Conservation (phyloP, 306 rosid species). For the Amphicarpaea edgeworthii region DNA sequence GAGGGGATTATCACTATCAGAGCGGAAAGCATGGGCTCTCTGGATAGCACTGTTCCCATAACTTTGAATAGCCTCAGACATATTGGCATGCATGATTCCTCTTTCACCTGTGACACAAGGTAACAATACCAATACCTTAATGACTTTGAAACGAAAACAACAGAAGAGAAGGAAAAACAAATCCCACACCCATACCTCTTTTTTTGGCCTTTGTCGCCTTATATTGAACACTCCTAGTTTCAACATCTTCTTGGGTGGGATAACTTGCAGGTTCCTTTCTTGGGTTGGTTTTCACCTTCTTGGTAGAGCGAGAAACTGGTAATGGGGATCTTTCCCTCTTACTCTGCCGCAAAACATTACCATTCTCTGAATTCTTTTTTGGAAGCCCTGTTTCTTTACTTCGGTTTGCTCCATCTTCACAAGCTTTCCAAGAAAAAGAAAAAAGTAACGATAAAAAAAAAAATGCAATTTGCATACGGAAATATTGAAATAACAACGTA, state of each 20-base stretch:
- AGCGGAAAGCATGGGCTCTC: neutral
- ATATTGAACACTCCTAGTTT: neutral
- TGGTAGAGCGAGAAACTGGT: neutral
- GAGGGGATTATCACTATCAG: neutral
- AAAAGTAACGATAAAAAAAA: too few species aligned
- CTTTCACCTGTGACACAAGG: neutral
- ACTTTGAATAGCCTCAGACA: neutral
- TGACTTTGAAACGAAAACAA: neutral
- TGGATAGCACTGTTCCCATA: neutral
- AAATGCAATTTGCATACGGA: neutral
- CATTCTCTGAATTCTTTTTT: neutral
- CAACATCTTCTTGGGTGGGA: neutral
- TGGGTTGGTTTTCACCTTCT: slow-evolving; percentile 9
- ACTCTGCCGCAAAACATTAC: too few species aligned
- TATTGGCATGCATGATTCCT: neutral
- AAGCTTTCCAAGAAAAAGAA: neutral
- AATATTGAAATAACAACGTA: neutral
- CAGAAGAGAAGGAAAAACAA: neutral
- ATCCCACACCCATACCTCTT: neutral
- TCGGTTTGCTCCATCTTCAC: neutral
- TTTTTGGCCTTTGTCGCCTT: neutral
- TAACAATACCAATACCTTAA: neutral
- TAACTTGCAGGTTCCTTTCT: neutral
- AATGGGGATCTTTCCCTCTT: neutral
- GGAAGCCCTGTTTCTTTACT: neutral